Base-by-base conservation (phyloP, 2,329 filamentous ascomycete species). In the Colletotrichum horii region DNA sequence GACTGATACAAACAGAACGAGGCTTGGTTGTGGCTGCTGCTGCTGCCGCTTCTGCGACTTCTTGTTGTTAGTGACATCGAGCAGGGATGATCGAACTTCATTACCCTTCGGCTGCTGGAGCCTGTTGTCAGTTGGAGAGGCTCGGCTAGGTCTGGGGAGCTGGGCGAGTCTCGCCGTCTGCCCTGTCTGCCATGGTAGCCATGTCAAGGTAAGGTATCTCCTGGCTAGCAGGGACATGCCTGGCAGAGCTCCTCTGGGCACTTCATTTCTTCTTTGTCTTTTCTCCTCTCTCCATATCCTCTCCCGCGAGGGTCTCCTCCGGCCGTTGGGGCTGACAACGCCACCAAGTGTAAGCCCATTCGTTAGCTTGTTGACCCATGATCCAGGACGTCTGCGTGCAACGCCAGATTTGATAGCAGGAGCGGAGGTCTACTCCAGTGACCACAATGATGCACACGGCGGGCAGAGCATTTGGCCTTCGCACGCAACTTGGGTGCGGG, bases 321-420 rank as follows among this genome's bases (percentile, higher is more conserved):
- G 34, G 14, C 73, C 70, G 73, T 73, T 69, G 70, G 70, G 28
- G 24, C 70, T 75, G 69, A 38, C 19, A 16, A 60, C 73, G 70
- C 73, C 69, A 73, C 70, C 58, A 30, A 24, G 30, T 58, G 52
- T 65, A 43, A n/a, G 43, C 22, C 64, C 48, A 56, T 68, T 73
- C 62, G 70, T 73, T 52, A 34, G 60, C 32, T 16, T 34, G 12
- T 56, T 64, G 16, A 75, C 70, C 73, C 70, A 64, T 75, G 64
- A 75, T 73, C 69, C 70, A 75, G 22, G 64, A n/a, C 22, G 70
- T 73, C 73, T 75, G 70, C 70, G 70, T 73, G 70, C 73, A 28
- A 75, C 73, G 60, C 60, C 8, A 56, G n/a, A 30, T 56, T 70
- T 69, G 70, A 73, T 56, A 68, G 64, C 73, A 64, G 64, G 34